Evolutionary conservation across 2,329 filamentous ascomycete species (phyloP), one percentile per base, ranked within the genome.

Genomic region (Tricladium varicosporioides): DNA sequence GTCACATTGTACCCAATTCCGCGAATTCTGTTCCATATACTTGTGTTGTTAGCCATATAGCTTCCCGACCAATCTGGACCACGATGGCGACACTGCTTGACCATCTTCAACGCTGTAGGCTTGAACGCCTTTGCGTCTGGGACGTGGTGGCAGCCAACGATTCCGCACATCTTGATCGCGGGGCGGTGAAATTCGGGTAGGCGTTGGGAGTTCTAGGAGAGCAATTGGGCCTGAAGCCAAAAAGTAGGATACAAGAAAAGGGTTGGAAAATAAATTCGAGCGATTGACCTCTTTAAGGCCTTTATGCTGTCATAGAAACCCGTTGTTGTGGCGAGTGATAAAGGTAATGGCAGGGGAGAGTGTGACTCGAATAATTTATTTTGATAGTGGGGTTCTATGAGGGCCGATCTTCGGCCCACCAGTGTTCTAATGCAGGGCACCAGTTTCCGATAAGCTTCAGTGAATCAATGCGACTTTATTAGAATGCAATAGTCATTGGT

Each of bases 21-120:
- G 22, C 22, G 4, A 18, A 14, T 31, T 42, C n/a, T 18, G 43
- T 9, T 14, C 31, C 27, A 53, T 86, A 71, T 80, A 96, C 92
- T 96, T 67, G 94, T 99, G 76, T 91, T 87, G 79, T 96, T 93
- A 70, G 83, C 87, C 69, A 89, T 88, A 71, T 92, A 83, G 79
- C 88, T 97, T 75, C 94, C 94, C 73, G 91, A 96, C 94, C 94
- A 99, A 80, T 99, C 94, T 70, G 94, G 94, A 68, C 94, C 94
- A 76, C 94, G 88, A 78, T 99, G 94, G 69, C 95, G 92, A 72
- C 97, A 96, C 91, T 91, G 88, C 83, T 97, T 97, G 66, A 92
- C 87, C 79, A 97, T 89, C 78, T 88, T 88, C 76, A 97, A 82
- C 71, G 93, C 93, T 62, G 89, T 93, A 51, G 93, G 89, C 85